Evolutionary conservation across 2,329 filamentous ascomycete genomes (phyloP).

Genomic region (Fusarium poae): DNA sequence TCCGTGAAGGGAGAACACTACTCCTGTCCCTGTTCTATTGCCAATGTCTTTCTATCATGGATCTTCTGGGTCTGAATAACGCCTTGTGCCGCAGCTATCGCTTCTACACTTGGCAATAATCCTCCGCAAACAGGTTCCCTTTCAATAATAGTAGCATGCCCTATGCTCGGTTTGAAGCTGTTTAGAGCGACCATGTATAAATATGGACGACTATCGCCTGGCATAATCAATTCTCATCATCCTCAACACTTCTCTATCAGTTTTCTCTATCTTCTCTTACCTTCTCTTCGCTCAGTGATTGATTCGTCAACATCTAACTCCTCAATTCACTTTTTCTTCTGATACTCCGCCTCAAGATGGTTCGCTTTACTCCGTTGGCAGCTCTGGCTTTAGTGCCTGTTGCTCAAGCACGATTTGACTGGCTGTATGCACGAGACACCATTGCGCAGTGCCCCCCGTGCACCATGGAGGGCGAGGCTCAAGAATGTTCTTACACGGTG

Average conservation of each 20-base stretch:
- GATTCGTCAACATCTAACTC: background rate
- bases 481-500: conserved; percentile 40
- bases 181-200: conserved; percentile 32
- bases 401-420: conserved; percentile 47
- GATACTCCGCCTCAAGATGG: conserved; percentile 39
- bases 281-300: background rate
- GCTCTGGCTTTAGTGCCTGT: conserved; percentile 47
- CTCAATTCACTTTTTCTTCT: background rate
- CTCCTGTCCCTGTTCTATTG: conserved; percentile 7
- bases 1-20: conserved; percentile 17
- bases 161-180: background rate
- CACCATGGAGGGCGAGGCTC: conserved; percentile 28
- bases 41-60: conserved; percentile 21
- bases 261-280: background rate
- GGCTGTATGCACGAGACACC: conserved; percentile 36
- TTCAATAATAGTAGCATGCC: conserved; percentile 5
- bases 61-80: background rate
- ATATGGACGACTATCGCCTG: conserved; percentile 1
- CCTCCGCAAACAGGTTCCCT: conserved; percentile 13
- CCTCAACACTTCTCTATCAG: conserved; percentile 17
- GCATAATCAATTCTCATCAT: conserved; percentile 8
- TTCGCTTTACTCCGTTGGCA: conserved; percentile 45
- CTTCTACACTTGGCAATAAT: conserved; percentile 20
- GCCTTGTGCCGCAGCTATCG: conserved; percentile 1
- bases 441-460: conserved; percentile 52